Evolutionary conservation across 495 filamentous ascomycete genomes (phyloP).

Genomic region (Trichoderma orchidacearum): DNA sequence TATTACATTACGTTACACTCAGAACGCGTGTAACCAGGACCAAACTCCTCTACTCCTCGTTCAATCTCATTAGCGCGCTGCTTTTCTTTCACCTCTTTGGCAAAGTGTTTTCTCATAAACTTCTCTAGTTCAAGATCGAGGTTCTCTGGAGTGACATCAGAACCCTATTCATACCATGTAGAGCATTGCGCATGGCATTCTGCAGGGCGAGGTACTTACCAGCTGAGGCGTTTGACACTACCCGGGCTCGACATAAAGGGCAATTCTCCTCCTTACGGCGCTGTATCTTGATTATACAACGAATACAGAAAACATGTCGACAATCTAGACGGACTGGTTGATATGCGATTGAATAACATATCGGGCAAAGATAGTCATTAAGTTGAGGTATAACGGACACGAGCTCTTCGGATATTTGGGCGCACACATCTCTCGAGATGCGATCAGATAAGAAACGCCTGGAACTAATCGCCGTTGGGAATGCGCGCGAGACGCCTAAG

Average conservation of each 20-base stretch:
- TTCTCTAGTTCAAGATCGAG: conserved; percentile 44
- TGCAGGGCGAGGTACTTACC: conserved; percentile 17
- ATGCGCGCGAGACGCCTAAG: conserved; percentile 39
- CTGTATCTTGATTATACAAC: conserved; percentile 60
- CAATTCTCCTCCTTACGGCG: conserved; percentile 42
- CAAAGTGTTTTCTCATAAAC: conserved; percentile 56
- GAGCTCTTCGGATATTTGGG: conserved; percentile 48
- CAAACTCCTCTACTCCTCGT: conserved; percentile 38
- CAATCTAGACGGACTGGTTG: conserved; percentile 55
- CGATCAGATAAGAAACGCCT: conserved; percentile 36
- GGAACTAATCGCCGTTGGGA: conserved; percentile 35
- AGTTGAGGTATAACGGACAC: conserved; percentile 54
- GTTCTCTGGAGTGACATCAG: conserved; percentile 28
- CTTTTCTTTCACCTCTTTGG: conserved; percentile 52
- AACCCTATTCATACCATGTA: background rate
- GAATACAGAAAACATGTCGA: conserved; percentile 55
- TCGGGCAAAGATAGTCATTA: conserved; percentile 60
- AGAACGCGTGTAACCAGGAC: conserved; percentile 25
- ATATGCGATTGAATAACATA: conserved; percentile 53
- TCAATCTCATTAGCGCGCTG: conserved; percentile 42
- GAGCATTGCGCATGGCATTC: background rate
- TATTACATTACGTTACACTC: conserved; percentile 29
- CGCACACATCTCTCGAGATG: conserved; percentile 53
- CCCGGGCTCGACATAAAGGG: conserved; percentile 51
- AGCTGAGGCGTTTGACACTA: conserved; percentile 44